Conservation (phyloP, 225 moss, liverwort and hornwort species). For the Climacium dendroides region DNA sequence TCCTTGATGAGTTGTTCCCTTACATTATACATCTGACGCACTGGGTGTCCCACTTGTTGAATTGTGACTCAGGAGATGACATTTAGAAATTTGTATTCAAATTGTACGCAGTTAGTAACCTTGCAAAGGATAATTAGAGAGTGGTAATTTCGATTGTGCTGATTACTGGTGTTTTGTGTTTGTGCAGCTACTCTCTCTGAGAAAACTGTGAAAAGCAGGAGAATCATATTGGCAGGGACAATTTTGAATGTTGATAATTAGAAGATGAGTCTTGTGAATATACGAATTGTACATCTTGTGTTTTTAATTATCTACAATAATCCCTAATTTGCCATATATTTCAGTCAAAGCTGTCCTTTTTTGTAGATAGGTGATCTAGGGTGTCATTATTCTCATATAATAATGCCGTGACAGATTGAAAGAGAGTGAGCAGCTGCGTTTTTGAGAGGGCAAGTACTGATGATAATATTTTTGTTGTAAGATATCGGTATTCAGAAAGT, state of each 20-base stretch:
- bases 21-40: background rate
- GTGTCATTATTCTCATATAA: background rate
- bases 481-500: background rate
- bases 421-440: background rate
- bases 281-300: conserved; percentile 43
- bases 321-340: conserved; percentile 4
- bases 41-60: background rate
- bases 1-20: background rate
- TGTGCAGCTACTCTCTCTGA: conserved; percentile 31
- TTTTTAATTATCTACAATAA: conserved; percentile 17
- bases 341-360: background rate
- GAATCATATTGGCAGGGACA: background rate
- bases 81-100: background rate
- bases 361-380: background rate
- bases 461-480: background rate
- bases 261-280: conserved; percentile 44
- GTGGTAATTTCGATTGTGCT: background rate
- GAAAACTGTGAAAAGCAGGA: conserved; percentile 18
- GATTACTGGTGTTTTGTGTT: background rate
- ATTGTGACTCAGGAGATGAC: background rate
- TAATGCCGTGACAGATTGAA: background rate
- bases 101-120: background rate
- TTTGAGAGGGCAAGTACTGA: background rate
- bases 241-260: conserved; percentile 34
- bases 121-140: background rate